phyloP scores from a whole-genome alignment of 495 filamentous ascomycete species.

The Trichoderma parareesei region DNA sequence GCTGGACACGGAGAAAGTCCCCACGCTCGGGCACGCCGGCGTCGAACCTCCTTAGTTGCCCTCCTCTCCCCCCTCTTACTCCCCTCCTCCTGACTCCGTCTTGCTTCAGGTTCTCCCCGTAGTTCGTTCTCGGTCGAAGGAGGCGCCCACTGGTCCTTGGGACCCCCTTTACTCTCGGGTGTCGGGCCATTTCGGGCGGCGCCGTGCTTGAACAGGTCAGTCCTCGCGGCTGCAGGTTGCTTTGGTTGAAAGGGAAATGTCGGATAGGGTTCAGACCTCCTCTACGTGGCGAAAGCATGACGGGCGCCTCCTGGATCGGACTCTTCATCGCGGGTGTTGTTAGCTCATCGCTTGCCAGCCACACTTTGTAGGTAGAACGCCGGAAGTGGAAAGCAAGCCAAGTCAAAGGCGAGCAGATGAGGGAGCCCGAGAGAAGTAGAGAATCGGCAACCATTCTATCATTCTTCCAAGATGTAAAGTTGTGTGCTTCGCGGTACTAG shows the following conservation, averaged over 20 bases:
- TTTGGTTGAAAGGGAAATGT: not conserved
- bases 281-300: not conserved
- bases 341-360: no score
- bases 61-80: not conserved
- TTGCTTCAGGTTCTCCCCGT: not conserved
- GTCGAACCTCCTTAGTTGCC: not conserved
- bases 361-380: not conserved
- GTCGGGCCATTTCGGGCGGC: slow-evolving; percentile 8
- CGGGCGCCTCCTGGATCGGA: not conserved
- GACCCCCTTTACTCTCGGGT: not conserved
- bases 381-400: not conserved
- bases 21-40: not conserved
- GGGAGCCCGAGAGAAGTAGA: no score
- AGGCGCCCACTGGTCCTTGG: not conserved
- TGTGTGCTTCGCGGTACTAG: not conserved
- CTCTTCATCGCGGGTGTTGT: no score
- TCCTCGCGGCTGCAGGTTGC: not conserved
- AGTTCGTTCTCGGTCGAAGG: not conserved
- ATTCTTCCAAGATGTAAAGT: not conserved
- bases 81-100: not conserved
- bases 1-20: not conserved
- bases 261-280: not conserved
- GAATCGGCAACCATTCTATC: no score
- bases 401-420: no score
- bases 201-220: not conserved